phyloP scores from a whole-genome alignment of 1,284 basidiomycete genomes.

The Ceratobasidium theobromae region DNA sequence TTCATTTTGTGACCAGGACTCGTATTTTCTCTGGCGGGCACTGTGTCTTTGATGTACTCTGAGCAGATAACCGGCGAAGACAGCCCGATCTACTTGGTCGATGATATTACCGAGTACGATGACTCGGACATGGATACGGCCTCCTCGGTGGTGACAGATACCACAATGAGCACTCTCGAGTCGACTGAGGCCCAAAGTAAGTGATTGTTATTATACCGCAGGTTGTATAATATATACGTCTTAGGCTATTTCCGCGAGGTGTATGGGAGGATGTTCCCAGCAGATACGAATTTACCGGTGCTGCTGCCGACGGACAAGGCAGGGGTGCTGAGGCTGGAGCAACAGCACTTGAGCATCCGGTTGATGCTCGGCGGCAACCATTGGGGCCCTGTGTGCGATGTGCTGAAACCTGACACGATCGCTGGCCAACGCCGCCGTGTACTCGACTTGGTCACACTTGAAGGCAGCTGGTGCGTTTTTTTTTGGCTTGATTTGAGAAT shows the following conservation, averaged over 20 bases:
- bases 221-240: not conserved
- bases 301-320: not conserved
- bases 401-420: not conserved
- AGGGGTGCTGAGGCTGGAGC: not conserved
- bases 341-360: not conserved
- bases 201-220: not conserved
- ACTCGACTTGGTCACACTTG: slow-evolving; percentile 15
- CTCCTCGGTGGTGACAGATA: slow-evolving; percentile 11
- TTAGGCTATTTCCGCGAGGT: slow-evolving; percentile 18
- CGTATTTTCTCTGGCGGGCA: too few species aligned
- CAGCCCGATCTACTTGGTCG: slow-evolving; percentile 10
- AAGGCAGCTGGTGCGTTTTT: slow-evolving; percentile 22
- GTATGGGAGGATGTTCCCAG: slow-evolving; percentile 9
- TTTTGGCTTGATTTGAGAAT: not conserved
- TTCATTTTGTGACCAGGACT: too few species aligned
- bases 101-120: slow-evolving; percentile 16
- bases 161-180: slow-evolving; percentile 25
- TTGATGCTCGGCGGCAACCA: not conserved
- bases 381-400: not conserved
- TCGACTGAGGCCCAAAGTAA: slow-evolving; percentile 13
- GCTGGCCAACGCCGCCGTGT: not conserved
- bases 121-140: slow-evolving; percentile 2
- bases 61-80: not conserved
- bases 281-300: slow-evolving; percentile 15
- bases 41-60: slow-evolving; percentile 1